Evolutionary conservation across 345 rosid genomes (phyloP).

Genomic region (Citrus hindsii): DNA sequence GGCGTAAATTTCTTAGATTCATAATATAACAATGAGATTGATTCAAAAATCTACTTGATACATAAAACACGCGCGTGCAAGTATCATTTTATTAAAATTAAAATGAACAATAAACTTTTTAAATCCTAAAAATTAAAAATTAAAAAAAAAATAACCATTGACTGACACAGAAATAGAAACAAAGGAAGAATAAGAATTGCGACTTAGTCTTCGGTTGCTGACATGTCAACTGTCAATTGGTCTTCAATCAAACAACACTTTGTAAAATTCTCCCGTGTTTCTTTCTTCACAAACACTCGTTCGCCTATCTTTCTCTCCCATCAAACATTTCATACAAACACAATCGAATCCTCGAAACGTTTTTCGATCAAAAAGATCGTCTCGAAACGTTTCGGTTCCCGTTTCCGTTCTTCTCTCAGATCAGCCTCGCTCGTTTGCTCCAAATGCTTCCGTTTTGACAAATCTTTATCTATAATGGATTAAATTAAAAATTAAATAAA

Average conservation of each 20-base stretch:
- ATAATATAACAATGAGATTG: too few species aligned
- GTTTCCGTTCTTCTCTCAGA: not conserved
- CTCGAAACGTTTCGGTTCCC: not conserved
- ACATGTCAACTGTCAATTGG: not conserved
- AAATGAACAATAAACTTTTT: too few species aligned
- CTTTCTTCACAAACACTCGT: not conserved
- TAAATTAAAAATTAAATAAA: not conserved
- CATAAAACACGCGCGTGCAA: too few species aligned
- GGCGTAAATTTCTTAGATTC: fast-evolving
- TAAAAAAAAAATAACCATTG: too few species aligned
- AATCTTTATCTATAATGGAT: not conserved
- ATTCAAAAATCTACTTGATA: too few species aligned
- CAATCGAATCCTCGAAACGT: not conserved
- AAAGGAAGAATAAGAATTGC: too few species aligned
- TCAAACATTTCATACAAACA: not conserved
- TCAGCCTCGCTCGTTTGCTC: not conserved
- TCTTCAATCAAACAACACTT: not conserved
- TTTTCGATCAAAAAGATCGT: not conserved
- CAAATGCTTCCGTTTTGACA: not conserved
- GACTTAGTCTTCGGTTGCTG: not conserved
- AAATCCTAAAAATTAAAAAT: too few species aligned
- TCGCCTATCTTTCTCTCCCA: too few species aligned
- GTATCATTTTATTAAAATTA: too few species aligned
- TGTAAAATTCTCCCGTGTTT: not conserved
- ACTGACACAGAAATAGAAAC: too few species aligned